These are phyloP conservation scores for Jatropha multifida DNA, from an alignment of 441 rosid genomes.

Conservation along the genomic window DNA sequence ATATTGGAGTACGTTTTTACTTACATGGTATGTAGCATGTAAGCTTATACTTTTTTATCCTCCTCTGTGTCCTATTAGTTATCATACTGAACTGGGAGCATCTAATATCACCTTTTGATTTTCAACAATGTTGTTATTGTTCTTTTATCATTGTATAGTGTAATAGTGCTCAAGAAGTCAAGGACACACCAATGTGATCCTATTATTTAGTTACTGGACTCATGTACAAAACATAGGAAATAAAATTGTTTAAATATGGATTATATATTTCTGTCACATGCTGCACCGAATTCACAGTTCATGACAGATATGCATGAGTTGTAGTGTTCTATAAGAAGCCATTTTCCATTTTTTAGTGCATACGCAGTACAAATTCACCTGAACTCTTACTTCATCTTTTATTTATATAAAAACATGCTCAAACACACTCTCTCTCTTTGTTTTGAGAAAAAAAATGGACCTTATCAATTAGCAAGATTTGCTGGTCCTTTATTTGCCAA, in stretches of 20 bases:
- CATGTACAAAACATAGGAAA: neutral
- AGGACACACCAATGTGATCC: neutral
- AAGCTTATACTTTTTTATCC: constrained; percentile 4
- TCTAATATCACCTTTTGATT: neutral
- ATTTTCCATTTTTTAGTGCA: neutral
- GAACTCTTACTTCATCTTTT: neutral
- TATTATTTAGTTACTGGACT: neutral
- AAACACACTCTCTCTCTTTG: neutral
- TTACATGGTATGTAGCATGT: constrained; percentile 68
- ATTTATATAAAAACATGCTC: neutral
- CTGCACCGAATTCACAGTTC: neutral
- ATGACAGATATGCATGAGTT: neutral
- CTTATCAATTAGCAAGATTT: neutral
- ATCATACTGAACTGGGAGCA: neutral
- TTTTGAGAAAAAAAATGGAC: neutral
- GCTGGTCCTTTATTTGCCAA: too few species aligned
- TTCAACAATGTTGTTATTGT: neutral
- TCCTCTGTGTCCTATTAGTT: neutral
- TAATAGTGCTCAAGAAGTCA: neutral
- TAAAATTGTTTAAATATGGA: neutral
- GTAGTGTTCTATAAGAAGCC: neutral
- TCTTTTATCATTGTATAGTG: neutral
- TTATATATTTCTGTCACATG: neutral
- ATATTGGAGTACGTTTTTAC: constrained; percentile 99
- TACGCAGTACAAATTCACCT: neutral